Evolutionary conservation across 2,329 filamentous ascomycete genomes (phyloP), one percentile per base, ranked within the genome.

Genomic region (Xylaria hypoxylon): DNA sequence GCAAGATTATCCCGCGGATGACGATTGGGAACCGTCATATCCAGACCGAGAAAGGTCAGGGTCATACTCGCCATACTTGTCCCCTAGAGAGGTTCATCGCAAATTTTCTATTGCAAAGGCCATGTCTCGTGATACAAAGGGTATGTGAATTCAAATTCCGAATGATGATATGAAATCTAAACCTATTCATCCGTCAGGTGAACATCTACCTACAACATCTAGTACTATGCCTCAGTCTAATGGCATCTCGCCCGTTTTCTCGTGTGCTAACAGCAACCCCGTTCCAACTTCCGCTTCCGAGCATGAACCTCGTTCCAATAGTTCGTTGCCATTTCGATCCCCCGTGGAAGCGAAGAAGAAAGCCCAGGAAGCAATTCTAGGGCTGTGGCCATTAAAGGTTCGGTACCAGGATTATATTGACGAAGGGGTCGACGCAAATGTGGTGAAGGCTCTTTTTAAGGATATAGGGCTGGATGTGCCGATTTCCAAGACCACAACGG

Each of bases 331-430:
- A 4, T 78, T 76, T 57, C 74, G 69, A 45, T 78, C 77, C 0
- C 48, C 4, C 4, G 11, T 47, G 17, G 82, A 85, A 59, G 83
- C 81, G 35, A 85, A 82, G 60, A 87, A 86, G 68, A 83, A 86
- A 70, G 92, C 92, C 0, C 86, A 89, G 73, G 86, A 87, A 26
- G 90, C 91, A 3, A 88, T 94, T 44, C 78, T 92, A 33, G 85
- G 87, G 42, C 80, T 94, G 2, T 85, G 83, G 80, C 83, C 85
- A 1, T 77, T 92, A 65, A 91, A 92, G 55, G 88, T 96, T 64
- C 87, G 88, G 22, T 97, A 90, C 74, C 85, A 90, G 61, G 86
- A 92, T 66, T 90, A 95, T 63, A 81, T 94, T 13, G 84, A 88
- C 11, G 91, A 95, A 77, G 91, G 92, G 0, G 84, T 95, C 47